Base-by-base conservation (phyloP, 2,329 filamentous ascomycete genomes). In the Sporothrix sp. region DNA sequence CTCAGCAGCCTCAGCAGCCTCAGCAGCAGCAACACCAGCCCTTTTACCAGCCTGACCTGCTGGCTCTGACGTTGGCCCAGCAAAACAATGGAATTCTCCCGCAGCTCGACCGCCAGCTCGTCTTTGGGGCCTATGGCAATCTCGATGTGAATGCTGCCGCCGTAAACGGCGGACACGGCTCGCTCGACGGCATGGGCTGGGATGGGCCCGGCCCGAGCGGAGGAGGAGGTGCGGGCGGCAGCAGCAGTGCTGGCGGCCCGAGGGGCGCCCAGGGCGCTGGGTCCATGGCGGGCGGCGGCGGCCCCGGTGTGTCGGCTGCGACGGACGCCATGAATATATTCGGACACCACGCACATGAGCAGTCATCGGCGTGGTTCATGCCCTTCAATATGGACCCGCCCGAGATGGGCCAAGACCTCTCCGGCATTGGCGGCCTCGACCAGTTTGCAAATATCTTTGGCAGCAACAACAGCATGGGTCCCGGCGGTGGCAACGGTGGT, bases 351-450 rank as follows among this genome's bases (percentile, higher is more conserved):
- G 63, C 62, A 4, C 67, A 67, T 32, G 76, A 79, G 54, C 68
- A 74, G 2, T 75, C 71, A 46, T 84, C 82, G 48, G 87, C 85
- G 5, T 97, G 90, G 87, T 95, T 94, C 65, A 82, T 95, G 71
- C 88, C 90, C 1, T 95, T 95, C 67, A 94, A 95, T 62, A 81
- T 95, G 67, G 86, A 93, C 52, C 86, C 88, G 18, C 81, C 85
- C 0, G 78, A 81, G 52, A 66, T 78, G 37, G 68, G 69, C 7
- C 74, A 75, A 49, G 75, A 77, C 33, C 56, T 72, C 48, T 66
- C 64, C 3, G 60, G 64, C 7, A 60, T 74, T 55, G 63, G 63
- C 21, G 67, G 67, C 32, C 64, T 74, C 23, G 76, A 79, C 54
- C 65, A 66, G 9, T 78, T 78, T 56, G 67, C 67, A 23, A 66